phyloP scores from a whole-genome alignment of 805 yeast species.

The Myxozyma lipomycoides region DNA sequence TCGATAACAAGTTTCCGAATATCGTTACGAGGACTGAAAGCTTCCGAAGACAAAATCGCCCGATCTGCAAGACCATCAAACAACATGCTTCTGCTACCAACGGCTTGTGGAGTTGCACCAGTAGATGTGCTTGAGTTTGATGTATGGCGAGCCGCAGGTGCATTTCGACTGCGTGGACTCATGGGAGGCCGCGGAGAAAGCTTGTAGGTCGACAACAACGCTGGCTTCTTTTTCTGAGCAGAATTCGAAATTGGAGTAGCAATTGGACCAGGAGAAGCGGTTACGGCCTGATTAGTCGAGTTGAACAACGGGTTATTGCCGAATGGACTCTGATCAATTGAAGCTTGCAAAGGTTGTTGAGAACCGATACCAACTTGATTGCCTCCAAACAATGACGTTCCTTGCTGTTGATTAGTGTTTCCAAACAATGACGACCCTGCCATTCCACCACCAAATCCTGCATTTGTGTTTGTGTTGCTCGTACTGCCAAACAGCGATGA shows the following conservation, averaged over 20 bases:
- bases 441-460: constrained; percentile 46
- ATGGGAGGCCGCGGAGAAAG: constrained; percentile 62
- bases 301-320: constrained; percentile 69
- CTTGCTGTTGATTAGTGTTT: constrained; percentile 21
- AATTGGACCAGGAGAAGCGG: constrained; percentile 44
- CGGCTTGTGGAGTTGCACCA: constrained; percentile 9
- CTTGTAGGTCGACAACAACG: constrained; percentile 58
- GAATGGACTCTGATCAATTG: constrained; percentile 61
- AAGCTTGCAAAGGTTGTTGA: constrained; percentile 36
- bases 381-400: constrained; percentile 25
- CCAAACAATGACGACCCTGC: constrained; percentile 21
- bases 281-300: constrained; percentile 36
- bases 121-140: constrained; percentile 10
- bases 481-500: constrained; percentile 28
- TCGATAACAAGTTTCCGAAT: constrained; percentile 55
- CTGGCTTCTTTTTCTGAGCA: constrained; percentile 54
- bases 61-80: constrained; percentile 54
- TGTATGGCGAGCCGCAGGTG: constrained; percentile 9
- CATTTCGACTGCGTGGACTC: constrained; percentile 29
- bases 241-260: constrained; percentile 44
- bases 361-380: constrained; percentile 7
- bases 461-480: constrained; percentile 19
- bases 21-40: constrained; percentile 60
- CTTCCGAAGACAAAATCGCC: constrained; percentile 65
- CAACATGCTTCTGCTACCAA: constrained; percentile 30